Evolutionary conservation across 2,329 filamentous ascomycete species (phyloP), one percentile per base, ranked within the genome.

Genomic region (Elsinoe australis): DNA sequence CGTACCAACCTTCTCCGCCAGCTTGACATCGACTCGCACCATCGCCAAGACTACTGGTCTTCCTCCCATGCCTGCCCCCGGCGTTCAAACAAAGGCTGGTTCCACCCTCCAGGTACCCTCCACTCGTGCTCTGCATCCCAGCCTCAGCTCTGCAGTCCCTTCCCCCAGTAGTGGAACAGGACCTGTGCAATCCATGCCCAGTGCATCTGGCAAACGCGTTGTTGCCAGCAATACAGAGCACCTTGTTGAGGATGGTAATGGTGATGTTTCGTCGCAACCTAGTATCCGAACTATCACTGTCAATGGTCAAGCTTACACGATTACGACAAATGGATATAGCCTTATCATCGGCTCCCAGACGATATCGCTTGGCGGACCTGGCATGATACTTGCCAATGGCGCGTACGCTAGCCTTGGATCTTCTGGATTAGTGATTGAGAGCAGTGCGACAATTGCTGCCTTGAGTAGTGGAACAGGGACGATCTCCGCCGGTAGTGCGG

Each of bases 331-430:
- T 1, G 50, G 50, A 24, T 41, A 36, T 3, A n/a, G 49, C 15
- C 52, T 49, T 14, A 48, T 54, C 5, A 46, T 59, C 18, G 56
- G 52, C 7, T 45, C 50, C 5, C 35, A 53, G 12, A 58, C 55
- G 14, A 33, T 51, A 7, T 44, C 42, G 14, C 31, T 45, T 4
- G 53, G 54, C 10, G 55, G 54, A 10, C 29, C 52, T 4, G 39
- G 49, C 2, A 42, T 55, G 19, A 55, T 52, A 3, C 47, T 59
- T 6, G 29, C 50, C 1, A 47, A 52, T 21, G 56, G 56, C 3
- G 39, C 42, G 8, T 35, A 52, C 3, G 49, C 47, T 15, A 54
- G 51, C n/a, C 54, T 54, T 45, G 53, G 47, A 17, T 31, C 48
- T 12, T 18, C 47, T 3, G 55, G 54, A 21, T 18, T 55, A 10